Conservation (phyloP, 768 basidiomycete species). For the Lentinus tigrinus region DNA sequence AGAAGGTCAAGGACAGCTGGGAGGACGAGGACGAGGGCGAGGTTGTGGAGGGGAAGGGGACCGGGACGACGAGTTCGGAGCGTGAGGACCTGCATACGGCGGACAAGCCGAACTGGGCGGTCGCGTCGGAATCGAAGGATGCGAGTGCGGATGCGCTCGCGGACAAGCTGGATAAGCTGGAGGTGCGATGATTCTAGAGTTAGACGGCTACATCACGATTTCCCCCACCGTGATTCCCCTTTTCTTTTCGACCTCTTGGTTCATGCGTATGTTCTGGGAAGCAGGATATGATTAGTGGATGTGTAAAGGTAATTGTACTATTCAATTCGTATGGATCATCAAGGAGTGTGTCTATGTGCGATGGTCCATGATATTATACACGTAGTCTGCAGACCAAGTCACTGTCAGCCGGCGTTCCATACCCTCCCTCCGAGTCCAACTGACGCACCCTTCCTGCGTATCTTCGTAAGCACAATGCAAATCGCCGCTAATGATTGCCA, state of each 20-base stretch:
- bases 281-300: slow-evolving; percentile 8
- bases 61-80: not conserved
- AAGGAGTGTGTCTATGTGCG: not conserved
- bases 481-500: too few relatives aligned
- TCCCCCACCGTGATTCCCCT: not conserved
- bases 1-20: slow-evolving; percentile 71
- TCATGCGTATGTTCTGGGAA: slow-evolving; percentile 15
- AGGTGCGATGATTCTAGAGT: slow-evolving; percentile 42
- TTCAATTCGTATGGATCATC: not conserved
- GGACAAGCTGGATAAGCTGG: slow-evolving; percentile 55
- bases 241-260: not conserved
- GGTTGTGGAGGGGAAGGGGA: slow-evolving; percentile 11
- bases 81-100: slow-evolving; percentile 26
- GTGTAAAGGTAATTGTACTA: slow-evolving; percentile 4
- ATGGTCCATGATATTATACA: not conserved
- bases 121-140: slow-evolving; percentile 19
- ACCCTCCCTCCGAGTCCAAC: not conserved
- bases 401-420: not conserved
- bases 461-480: too few relatives aligned
- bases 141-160: slow-evolving; percentile 37
- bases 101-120: slow-evolving; percentile 24
- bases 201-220: not conserved
- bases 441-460: too few relatives aligned
- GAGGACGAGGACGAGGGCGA: slow-evolving; percentile 63
- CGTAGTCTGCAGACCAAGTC: not conserved